A percentile compares a stretch with the other conserved stretches of the same genome.
Conservation (phyloP, 2,329 filamentous ascomycete species). For the Pyrenophora graminea region DNA sequence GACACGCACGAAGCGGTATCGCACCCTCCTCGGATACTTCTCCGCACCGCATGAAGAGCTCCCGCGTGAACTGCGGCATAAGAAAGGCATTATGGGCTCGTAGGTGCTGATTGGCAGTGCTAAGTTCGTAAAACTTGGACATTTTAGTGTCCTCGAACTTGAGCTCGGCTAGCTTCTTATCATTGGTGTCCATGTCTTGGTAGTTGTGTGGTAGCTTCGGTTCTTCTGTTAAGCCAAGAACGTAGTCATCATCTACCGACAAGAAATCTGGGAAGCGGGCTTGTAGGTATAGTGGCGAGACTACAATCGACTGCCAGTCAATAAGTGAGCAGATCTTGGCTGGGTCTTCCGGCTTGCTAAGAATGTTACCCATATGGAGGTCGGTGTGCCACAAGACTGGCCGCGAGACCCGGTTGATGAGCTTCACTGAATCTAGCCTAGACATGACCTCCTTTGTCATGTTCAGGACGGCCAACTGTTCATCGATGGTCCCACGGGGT, state of each 20-base stretch:
- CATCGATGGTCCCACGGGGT: constrained; percentile 18
- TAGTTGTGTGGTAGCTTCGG: constrained; percentile 16
- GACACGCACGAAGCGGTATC: constrained; percentile 41
- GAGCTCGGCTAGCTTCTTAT: constrained; percentile 7
- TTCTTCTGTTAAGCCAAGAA: constrained; percentile 3
- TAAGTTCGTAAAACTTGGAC: constrained; percentile 40
- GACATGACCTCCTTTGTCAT: constrained; percentile 20
- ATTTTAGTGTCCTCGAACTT: constrained; percentile 9
- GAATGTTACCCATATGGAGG: constrained; percentile 48
- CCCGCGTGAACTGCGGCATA: constrained; percentile 36
- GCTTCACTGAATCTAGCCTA: constrained; percentile 9
- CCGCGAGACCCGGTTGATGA: constrained; percentile 9
- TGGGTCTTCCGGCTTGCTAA: constrained; percentile 22
- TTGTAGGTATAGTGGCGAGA: constrained; percentile 25
- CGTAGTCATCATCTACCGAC: constrained; percentile 20
- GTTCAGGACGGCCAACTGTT: constrained; percentile 16
- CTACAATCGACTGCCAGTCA: constrained; percentile 30
- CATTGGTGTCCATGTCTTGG: constrained; percentile 12
- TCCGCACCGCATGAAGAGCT: constrained; percentile 39
- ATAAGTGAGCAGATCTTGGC: constrained; percentile 28
- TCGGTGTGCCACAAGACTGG: constrained; percentile 38
- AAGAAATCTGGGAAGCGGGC: constrained; percentile 25
- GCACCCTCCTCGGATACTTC: constrained; percentile 36
- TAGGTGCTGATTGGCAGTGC: constrained; percentile 23
- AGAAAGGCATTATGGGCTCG: constrained; percentile 24